Percentiles rank a stretch among this genome's conserved stretches.
phyloP scores from a whole-genome alignment of 345 rosid species.

The Citrus glauca region DNA sequence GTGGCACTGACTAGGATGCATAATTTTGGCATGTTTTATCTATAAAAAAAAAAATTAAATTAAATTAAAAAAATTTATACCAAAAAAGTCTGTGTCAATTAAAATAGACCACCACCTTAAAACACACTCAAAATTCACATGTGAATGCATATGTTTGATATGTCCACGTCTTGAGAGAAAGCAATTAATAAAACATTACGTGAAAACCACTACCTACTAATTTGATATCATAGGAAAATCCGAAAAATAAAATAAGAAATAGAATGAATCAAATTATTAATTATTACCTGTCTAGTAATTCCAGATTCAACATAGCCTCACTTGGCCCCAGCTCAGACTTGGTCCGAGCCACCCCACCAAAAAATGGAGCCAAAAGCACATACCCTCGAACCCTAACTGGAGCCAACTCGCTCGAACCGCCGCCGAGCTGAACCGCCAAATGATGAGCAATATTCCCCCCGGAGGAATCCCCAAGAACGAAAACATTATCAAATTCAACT shows the following conservation, averaged over 20 bases:
- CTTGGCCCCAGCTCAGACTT: slow-evolving; percentile 70
- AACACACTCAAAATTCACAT: neutral
- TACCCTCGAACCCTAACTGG: slow-evolving; percentile 77
- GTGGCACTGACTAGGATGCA: too few species aligned
- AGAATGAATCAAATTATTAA: neutral
- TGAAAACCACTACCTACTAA: too few species aligned
- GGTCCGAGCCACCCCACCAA: slow-evolving; percentile 75
- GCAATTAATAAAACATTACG: neutral
- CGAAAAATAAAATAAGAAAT: neutral
- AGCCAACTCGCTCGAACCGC: slow-evolving; percentile 30
- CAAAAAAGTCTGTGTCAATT: too few species aligned
- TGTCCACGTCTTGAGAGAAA: neutral
- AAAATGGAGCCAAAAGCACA: slow-evolving; percentile 76
- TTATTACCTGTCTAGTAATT: slow-evolving; percentile 69
- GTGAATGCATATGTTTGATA: neutral
- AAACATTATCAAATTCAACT: slow-evolving; percentile 60
- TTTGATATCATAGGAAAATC: neutral
- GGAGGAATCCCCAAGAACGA: slow-evolving; percentile 79
- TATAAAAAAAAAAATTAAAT: too few species aligned
- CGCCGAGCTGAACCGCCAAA: slow-evolving; percentile 52
- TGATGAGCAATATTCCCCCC: slow-evolving; percentile 93
- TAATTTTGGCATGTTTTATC: too few species aligned
- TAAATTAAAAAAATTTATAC: too few species aligned
- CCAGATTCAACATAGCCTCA: slow-evolving; percentile 57
- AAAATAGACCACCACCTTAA: too few species aligned